Base-by-base conservation (phyloP, 1,284 basidiomycete species). In the Salmacisia buchloeana region DNA sequence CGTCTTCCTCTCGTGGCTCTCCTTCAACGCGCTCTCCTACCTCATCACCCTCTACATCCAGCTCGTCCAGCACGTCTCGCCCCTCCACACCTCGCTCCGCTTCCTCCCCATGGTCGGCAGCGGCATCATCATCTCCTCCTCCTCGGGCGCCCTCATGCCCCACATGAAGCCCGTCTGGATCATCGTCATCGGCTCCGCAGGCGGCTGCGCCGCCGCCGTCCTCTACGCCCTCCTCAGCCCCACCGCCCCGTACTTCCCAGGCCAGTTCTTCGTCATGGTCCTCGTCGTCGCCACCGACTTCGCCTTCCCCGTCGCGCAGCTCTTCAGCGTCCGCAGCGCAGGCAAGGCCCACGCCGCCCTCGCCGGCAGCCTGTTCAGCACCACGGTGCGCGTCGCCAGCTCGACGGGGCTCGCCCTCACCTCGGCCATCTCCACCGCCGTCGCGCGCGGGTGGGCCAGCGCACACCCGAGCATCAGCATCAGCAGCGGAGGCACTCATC, bases 261-360 rank as follows among this genome's bases (percentile, higher is more conserved):
- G 85, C 63, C 87, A 87, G 15, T 92, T 94, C 82, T 89, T 90
- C 3, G 86, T 88, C 0, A 86, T 90, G 39, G 83, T 88, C 66
- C 72, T 90, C 21, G 60, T 68, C 12, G 71, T 74, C 1, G 70
- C 62, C 1, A 65, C 75, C 1, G 76, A 78, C 39, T 31, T 70
- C 36, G 71, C 73, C 58, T 74, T 71, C 64, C 69, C 73, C 0
- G 67, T 67, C 7, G 71, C 68, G 3, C 61, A 65, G 27, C 58
- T 78, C 21, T 73, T 69, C 27, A 66, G 69, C 12, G 72, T 68
- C 52, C 65, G 68, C 6, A 65, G 67, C 23, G 71, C 73, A 15
- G 66, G 71, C 7, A 60, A 69, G 3, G 62, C 64, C 35, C 64
- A 73, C 57, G 69, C 70, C 39, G 71, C 74, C 2, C 60, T 73